Evolutionary conservation across 352 stramenopile species (phyloP).

Genomic region (Phytophthora pistaciae): DNA sequence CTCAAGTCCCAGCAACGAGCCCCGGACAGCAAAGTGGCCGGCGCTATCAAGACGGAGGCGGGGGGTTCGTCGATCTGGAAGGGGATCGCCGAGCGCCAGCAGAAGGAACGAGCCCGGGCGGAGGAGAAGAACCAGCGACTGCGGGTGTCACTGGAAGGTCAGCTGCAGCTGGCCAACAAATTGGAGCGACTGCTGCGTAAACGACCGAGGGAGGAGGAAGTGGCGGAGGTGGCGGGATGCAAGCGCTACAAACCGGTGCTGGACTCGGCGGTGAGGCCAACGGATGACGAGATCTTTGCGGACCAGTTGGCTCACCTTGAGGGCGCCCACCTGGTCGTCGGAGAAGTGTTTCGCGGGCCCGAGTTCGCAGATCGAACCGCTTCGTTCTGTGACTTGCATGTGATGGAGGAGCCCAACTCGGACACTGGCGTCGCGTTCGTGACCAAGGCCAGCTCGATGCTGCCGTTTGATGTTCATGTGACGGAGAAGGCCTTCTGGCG

Average conservation of each 20-base stretch:
- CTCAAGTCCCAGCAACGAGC: slow-evolving; percentile 21
- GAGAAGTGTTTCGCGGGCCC: slow-evolving; percentile 17
- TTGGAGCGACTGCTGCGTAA: slow-evolving; percentile 42
- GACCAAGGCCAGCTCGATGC: slow-evolving; percentile 38
- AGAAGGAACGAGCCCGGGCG: slow-evolving; percentile 27
- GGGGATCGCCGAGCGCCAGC: slow-evolving; percentile 36
- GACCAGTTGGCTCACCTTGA: slow-evolving; percentile 37
- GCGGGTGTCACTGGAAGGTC: slow-evolving; percentile 32
- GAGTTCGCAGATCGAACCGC: slow-evolving; percentile 21
- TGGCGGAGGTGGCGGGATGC: slow-evolving; percentile 2
- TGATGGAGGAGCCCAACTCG: slow-evolving; percentile 18
- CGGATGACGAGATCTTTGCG: slow-evolving; percentile 41
- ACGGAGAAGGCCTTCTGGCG: slow-evolving; percentile 47
- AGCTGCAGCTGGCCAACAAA: slow-evolving; percentile 44
- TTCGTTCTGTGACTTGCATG: slow-evolving; percentile 26
- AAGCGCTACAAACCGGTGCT: slow-evolving; percentile 30
- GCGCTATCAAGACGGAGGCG: not conserved
- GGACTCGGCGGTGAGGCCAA: not conserved
- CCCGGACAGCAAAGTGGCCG: not conserved
- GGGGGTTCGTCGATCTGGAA: slow-evolving; percentile 33
- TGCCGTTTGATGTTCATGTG: slow-evolving; percentile 44
- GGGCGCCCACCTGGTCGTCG: slow-evolving; percentile 24
- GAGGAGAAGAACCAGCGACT: slow-evolving; percentile 48
- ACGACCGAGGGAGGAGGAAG: slow-evolving; percentile 25
- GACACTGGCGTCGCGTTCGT: slow-evolving; percentile 40